These are phyloP conservation scores for Chernovozyma aurita DNA, from an alignment of 1,139 yeast genomes.

Conservation along the genomic window DNA sequence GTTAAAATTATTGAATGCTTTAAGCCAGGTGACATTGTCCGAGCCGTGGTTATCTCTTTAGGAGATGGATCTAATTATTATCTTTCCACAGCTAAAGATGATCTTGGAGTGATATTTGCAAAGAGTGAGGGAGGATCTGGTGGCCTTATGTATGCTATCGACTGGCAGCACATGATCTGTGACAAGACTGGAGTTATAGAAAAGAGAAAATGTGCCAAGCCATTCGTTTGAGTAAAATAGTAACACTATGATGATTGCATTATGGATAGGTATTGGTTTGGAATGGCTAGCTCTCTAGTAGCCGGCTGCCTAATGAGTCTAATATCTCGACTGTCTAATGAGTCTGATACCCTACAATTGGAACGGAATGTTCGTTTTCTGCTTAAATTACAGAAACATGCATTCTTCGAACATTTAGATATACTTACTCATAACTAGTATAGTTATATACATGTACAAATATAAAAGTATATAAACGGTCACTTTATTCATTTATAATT, in stretches of 20 bases:
- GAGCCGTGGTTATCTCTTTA: conserved; percentile 75
- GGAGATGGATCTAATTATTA: conserved; percentile 95
- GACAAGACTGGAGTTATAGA: conserved; percentile 71
- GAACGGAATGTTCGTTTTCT: too few relatives aligned
- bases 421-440: too few relatives aligned
- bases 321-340: too few relatives aligned
- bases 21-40: conserved; percentile 87
- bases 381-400: too few relatives aligned
- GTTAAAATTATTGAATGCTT: conserved; percentile 76
- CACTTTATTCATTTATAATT: too few relatives aligned
- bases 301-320: not conserved
- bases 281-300: too few relatives aligned
- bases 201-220: conserved; percentile 88
- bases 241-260: too few relatives aligned
- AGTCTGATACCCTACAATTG: too few relatives aligned
- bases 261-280: too few relatives aligned
- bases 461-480: too few relatives aligned
- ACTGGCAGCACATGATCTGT: conserved; percentile 94
- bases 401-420: too few relatives aligned
- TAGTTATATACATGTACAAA: too few relatives aligned
- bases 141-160: conserved; percentile 79
- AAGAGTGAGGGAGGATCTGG: conserved; percentile 67
- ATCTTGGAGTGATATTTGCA: conserved; percentile 91
- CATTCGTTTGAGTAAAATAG: conserved; percentile 36
- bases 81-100: conserved; percentile 84